A percentile compares a stretch with the other conserved stretches of the same genome.
These are phyloP conservation scores for Chionographis japonica DNA, from an alignment of 106 monocot species.

Conservation along the genomic window DNA sequence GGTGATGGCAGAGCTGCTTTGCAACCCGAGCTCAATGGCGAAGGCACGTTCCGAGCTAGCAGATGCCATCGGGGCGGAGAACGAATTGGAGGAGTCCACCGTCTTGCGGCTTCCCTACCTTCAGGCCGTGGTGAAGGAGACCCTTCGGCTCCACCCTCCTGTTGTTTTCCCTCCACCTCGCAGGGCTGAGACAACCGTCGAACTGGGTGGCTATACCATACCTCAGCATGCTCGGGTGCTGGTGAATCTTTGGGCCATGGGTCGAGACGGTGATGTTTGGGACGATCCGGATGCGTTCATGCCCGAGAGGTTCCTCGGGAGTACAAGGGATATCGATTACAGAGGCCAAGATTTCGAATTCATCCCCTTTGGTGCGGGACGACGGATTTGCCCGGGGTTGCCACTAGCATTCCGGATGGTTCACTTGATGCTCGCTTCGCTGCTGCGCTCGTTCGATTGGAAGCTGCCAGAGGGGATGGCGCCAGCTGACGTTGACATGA, in stretches of 20 bases:
- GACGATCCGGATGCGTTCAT: not conserved
- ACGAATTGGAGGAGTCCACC: constrained; percentile 17
- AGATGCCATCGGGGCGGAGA: not conserved
- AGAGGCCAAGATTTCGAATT: constrained; percentile 4
- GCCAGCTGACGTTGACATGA: not conserved
- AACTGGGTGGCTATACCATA: constrained; percentile 1
- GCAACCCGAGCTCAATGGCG: too few relatives aligned
- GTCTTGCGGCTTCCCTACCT: constrained; percentile 17
- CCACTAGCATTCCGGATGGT: constrained; percentile 6
- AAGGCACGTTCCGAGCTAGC: not conserved
- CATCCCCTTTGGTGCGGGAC: constrained; percentile 26
- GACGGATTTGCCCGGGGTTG: constrained; percentile 28
- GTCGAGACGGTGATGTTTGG: constrained; percentile 1
- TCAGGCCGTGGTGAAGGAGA: constrained; percentile 15
- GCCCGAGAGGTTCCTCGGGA: constrained; percentile 11
- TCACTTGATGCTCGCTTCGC: not conserved
- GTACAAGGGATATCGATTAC: not conserved
- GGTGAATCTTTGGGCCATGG: constrained; percentile 17
- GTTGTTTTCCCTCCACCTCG: constrained; percentile 10
- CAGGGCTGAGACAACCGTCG: not conserved
- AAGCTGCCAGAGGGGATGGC: constrained; percentile 7
- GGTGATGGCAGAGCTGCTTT: too few relatives aligned
- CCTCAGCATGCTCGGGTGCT: constrained; percentile 3
- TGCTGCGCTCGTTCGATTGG: constrained; percentile 9
- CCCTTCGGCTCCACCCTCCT: constrained; percentile 4